phyloP scores from a whole-genome alignment of 306 rosid genomes.

The Erythrophleum fordii region DNA sequence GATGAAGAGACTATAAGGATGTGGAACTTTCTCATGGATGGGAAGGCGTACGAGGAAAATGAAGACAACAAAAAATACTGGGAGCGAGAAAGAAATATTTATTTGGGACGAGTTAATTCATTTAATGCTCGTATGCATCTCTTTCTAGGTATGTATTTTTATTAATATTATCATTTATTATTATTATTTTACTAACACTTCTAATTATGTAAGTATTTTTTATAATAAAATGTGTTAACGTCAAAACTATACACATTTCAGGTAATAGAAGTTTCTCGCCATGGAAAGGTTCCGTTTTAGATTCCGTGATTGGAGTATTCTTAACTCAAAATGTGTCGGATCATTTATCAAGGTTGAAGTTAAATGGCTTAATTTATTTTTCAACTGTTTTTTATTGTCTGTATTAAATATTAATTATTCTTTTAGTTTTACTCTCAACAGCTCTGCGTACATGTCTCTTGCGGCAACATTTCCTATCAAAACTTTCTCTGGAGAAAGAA shows the following conservation, averaged over 20 bases:
- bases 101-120: slow-evolving; percentile 29
- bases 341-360: slow-evolving; percentile 61
- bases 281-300: slow-evolving; percentile 66
- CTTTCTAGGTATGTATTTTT: slow-evolving; percentile 42
- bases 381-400: too few species aligned
- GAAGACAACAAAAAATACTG: slow-evolving; percentile 38
- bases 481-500: slow-evolving; percentile 12
- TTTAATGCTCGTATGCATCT: slow-evolving; percentile 45
- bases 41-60: slow-evolving; percentile 4
- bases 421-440: slow-evolving; percentile 24
- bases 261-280: slow-evolving; percentile 53
- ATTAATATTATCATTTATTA: neutral
- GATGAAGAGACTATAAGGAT: slow-evolving; percentile 37
- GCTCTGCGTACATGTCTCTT: slow-evolving; percentile 77
- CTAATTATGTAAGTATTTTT: neutral
- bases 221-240: too few species aligned
- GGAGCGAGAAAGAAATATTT: slow-evolving; percentile 49
- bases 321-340: slow-evolving; percentile 65
- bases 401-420: neutral
- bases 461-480: slow-evolving; percentile 55
- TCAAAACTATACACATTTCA: slow-evolving; percentile 20
- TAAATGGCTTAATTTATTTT: neutral
- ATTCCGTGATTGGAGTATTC: slow-evolving; percentile 62
- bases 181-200: neutral
- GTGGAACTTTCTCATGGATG: slow-evolving; percentile 45